Percentiles rank a stretch among this genome's conserved stretches.
Conservation (phyloP, 352 stramenopile species). For the Phytophthora brassicae region DNA sequence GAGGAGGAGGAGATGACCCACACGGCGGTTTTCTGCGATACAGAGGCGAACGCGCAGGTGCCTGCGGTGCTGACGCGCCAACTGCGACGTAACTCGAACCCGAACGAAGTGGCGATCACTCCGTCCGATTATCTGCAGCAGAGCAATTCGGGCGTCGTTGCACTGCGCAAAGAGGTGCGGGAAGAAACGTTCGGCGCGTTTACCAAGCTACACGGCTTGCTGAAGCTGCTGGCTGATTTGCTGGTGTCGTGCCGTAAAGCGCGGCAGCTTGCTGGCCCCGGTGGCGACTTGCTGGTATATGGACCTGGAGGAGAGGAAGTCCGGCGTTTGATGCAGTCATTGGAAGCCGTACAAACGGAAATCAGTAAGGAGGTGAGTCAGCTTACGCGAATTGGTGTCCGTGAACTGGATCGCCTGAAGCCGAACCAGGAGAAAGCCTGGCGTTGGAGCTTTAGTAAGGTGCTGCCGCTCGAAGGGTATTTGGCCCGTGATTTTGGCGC, state of each 20-base stretch:
- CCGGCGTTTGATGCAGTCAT: conserved; percentile 77
- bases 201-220: conserved; percentile 71
- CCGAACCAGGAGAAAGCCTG: conserved; percentile 85
- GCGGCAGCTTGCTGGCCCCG: conserved; percentile 72
- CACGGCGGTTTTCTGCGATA: conserved; percentile 75
- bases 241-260: conserved; percentile 85
- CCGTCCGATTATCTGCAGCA: conserved; percentile 68
- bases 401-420: conserved; percentile 83
- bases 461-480: conserved; percentile 81
- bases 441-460: conserved; percentile 86
- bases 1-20: conserved; percentile 73
- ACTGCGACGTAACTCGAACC: conserved; percentile 43
- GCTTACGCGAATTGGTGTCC: conserved; percentile 79
- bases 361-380: conserved; percentile 79
- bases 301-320: conserved; percentile 82
- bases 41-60: conserved; percentile 63
- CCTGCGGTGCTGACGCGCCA: conserved; percentile 61
- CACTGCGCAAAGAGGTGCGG: conserved; percentile 59
- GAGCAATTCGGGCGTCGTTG: conserved; percentile 74
- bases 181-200: conserved; percentile 70
- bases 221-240: conserved; percentile 83
- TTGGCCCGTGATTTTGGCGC: conserved; percentile 83
- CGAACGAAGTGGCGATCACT: conserved; percentile 51
- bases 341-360: conserved; percentile 77
- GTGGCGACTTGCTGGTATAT: conserved; percentile 84